phyloP scores from a whole-genome alignment of 2,329 filamentous ascomycete genomes.

The Lachnellula occidentalis region DNA sequence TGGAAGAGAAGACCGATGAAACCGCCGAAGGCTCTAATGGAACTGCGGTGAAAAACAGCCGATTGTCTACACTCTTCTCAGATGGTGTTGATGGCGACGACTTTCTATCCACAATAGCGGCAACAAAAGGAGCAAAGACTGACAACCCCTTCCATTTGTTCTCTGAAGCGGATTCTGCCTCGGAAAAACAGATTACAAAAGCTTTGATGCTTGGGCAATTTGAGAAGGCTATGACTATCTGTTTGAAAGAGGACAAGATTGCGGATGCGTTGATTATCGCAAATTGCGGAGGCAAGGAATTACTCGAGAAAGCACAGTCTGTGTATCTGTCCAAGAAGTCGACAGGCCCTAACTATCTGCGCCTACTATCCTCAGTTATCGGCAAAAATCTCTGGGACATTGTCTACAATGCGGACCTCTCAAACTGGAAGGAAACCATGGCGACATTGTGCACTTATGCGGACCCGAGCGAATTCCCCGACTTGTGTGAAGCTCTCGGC shows the following conservation, averaged over 20 bases:
- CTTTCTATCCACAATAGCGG: conserved; percentile 78
- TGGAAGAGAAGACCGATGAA: conserved; percentile 36
- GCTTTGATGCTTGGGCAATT: conserved; percentile 89
- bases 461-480: conserved; percentile 82
- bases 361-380: conserved; percentile 84
- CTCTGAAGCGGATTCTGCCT: conserved; percentile 72
- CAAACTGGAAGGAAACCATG: conserved; percentile 96
- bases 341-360: conserved; percentile 83
- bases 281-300: conserved; percentile 88
- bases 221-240: conserved; percentile 81
- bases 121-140: conserved; percentile 86
- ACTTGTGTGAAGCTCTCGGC: conserved; percentile 90
- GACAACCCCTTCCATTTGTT: conserved; percentile 93
- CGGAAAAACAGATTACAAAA: conserved; percentile 82
- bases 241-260: conserved; percentile 80
- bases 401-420: conserved; percentile 89
- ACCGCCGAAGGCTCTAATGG: conserved; percentile 45
- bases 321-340: conserved; percentile 82
- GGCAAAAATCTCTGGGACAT: conserved; percentile 98
- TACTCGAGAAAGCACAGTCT: conserved; percentile 89
- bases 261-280: conserved; percentile 98
- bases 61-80: conserved; percentile 73
- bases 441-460: conserved; percentile 94
- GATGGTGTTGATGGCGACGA: conserved; percentile 71
- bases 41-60: conserved; percentile 49